These are phyloP conservation scores for Mycena amicta DNA, from an alignment of 768 basidiomycete genomes.

Conservation along the genomic window DNA sequence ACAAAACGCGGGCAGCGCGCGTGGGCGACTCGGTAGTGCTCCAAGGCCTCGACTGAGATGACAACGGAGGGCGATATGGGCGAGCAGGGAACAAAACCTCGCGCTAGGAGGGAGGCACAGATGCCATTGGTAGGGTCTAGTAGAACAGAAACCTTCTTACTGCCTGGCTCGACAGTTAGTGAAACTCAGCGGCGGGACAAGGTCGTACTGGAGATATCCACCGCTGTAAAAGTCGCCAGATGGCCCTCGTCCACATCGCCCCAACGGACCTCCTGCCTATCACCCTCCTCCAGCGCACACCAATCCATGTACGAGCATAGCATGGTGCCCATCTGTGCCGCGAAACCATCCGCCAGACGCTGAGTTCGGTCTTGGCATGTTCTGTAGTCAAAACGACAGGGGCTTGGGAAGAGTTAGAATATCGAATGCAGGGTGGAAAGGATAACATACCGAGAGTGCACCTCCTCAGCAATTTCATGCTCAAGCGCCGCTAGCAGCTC, in stretches of 20 bases:
- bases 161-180: background rate
- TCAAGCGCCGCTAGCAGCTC: background rate
- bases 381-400: too few species aligned
- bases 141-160: background rate
- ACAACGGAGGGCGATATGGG: too few species aligned
- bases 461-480: background rate
- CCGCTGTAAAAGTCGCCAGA: too few species aligned
- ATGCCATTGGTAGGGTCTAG: background rate
- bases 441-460: background rate
- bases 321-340: too few species aligned
- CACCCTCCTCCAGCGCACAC: background rate
- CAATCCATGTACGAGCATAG: background rate
- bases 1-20: too few species aligned
- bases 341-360: too few species aligned
- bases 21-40: slow-evolving; percentile 9
- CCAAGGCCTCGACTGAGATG: slow-evolving; percentile 7
- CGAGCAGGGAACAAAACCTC: too few species aligned
- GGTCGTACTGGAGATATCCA: background rate
- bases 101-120: too few species aligned
- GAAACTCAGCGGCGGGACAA: background rate
- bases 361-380: too few species aligned
- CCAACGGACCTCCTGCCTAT: background rate
- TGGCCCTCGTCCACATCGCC: background rate
- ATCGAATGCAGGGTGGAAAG: too few species aligned
- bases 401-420: too few species aligned